Conservation (phyloP, 106 monocot genomes). For the Platanthera zijinensis region DNA sequence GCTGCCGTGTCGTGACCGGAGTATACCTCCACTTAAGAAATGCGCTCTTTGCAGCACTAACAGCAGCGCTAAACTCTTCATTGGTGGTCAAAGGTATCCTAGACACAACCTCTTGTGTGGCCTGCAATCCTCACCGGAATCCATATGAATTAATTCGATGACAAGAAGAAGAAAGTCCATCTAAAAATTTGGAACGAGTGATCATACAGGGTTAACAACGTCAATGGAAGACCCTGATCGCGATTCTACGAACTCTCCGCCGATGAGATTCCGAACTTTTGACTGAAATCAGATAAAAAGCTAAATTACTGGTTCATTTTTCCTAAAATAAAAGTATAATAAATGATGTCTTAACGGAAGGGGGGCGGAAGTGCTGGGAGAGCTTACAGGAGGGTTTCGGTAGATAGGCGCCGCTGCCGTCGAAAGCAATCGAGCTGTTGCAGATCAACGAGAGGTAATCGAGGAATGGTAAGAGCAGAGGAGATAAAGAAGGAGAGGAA, state of each 20-base stretch:
- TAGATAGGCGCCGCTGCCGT: slow-evolving; percentile 30
- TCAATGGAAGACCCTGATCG: slow-evolving; percentile 54
- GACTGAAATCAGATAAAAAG: slow-evolving; percentile 19
- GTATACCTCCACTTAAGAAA: slow-evolving; percentile 87
- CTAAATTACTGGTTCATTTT: not conserved
- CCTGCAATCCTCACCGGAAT: slow-evolving; percentile 21
- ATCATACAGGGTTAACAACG: slow-evolving; percentile 83
- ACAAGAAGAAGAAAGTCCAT: not conserved
- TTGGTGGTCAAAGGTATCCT: slow-evolving; percentile 65
- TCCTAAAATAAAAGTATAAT: not conserved
- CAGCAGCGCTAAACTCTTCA: slow-evolving; percentile 82
- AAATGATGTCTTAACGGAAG: not conserved
- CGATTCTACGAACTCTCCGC: slow-evolving; percentile 81
- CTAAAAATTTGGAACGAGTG: not conserved
- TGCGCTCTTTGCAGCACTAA: slow-evolving; percentile 60
- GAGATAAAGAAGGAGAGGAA: not conserved
- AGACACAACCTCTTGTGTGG: slow-evolving; percentile 93
- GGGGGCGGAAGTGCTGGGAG: not conserved
- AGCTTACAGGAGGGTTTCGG: slow-evolving; percentile 20
- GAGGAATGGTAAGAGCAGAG: not conserved
- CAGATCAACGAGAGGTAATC: not conserved
- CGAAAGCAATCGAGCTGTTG: slow-evolving; percentile 22
- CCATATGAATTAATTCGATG: not conserved
- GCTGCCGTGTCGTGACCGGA: slow-evolving; percentile 72
- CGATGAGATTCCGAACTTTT: slow-evolving; percentile 75